These are phyloP conservation scores for Candida buenavistaensis DNA, from an alignment of 1,139 yeast species.

Conservation along the genomic window DNA sequence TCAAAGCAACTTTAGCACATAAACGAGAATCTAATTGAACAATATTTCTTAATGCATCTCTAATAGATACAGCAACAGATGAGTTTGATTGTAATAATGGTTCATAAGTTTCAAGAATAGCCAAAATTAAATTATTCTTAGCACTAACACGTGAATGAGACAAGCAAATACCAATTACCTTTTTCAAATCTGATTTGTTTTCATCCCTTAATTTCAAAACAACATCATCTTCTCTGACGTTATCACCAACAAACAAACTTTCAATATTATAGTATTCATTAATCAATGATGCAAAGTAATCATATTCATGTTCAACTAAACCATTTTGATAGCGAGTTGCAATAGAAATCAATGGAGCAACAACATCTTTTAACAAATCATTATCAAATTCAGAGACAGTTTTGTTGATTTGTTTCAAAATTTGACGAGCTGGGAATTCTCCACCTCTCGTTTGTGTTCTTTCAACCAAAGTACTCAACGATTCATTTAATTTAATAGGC, in stretches of 20 bases:
- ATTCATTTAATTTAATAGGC: constrained; percentile 72
- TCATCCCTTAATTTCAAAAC: constrained; percentile 85
- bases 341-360: constrained; percentile 72
- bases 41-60: constrained; percentile 69
- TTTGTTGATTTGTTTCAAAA: constrained; percentile 61
- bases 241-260: constrained; percentile 70
- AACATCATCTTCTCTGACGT: constrained; percentile 81
- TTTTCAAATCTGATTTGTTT: constrained; percentile 70
- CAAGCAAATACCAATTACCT: constrained; percentile 70
- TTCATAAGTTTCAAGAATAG: constrained; percentile 79
- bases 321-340: constrained; percentile 75
- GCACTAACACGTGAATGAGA: constrained; percentile 94
- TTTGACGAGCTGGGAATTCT: constrained; percentile 91
- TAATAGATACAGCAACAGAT: constrained; percentile 67
- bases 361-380: constrained; percentile 50
- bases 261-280: constrained; percentile 78
- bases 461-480: constrained; percentile 63
- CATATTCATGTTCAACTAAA: constrained; percentile 77
- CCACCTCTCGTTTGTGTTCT: constrained; percentile 67
- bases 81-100: constrained; percentile 70
- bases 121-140: constrained; percentile 84
- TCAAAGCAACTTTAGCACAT: constrained; percentile 91
- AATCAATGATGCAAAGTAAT: constrained; percentile 68
- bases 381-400: constrained; percentile 50
- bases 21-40: constrained; percentile 88